Base-by-base conservation (phyloP, 139 green algal genomes). In the Micractinium sp. region DNA sequence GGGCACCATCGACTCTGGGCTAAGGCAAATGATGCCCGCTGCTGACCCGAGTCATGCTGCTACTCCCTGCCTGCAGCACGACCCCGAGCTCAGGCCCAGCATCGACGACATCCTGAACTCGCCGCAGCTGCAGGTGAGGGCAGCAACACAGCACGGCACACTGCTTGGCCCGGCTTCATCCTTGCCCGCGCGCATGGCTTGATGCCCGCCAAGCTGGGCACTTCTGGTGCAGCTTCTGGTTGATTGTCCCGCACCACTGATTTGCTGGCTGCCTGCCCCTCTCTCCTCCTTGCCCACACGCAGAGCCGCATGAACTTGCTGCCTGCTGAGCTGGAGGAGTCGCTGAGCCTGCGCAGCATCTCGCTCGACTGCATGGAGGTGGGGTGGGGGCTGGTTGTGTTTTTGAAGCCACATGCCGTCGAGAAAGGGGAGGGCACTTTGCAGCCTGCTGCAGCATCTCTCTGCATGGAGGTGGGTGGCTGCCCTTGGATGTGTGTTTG, bases 281-380 rank as follows among this genome's bases (percentile, higher is more conserved):
- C 25, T 75, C 47, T 75, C 67, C 25, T 33, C 67, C 27, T 15
- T n/a, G 12, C 67, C 12, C 31, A 3, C 31, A n/a, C 31, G 74
- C 38, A 67, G 78, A 84, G 78, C 78, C 78, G 78, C 78, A 67
- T 84, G 41, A 66, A 39, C 41, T 41, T 84, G 80, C 80, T 85
- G n/a, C 80, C 80, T 3, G 53, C 60, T n/a, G 53, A 69, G 80
- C 80, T 85, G 80, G 53, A 71, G 80, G 22, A 15, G 18, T 29
- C n/a, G 19, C 22, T 85, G 27, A 38, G 39, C 27, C 41, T 39
- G 79, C 79, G 18, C 41, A 53, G 9, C 53, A 27, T 85, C n/a
- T 74, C 53, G 9, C 56, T 85, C 2, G 80, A 69, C 80, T 85
- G 53, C 80, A 74, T 85, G 80, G 80, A 85, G 80, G 80, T 85